Evolutionary conservation across 352 stramenopile genomes (phyloP).

Genomic region (Globisporangium cylindrosporum): DNA sequence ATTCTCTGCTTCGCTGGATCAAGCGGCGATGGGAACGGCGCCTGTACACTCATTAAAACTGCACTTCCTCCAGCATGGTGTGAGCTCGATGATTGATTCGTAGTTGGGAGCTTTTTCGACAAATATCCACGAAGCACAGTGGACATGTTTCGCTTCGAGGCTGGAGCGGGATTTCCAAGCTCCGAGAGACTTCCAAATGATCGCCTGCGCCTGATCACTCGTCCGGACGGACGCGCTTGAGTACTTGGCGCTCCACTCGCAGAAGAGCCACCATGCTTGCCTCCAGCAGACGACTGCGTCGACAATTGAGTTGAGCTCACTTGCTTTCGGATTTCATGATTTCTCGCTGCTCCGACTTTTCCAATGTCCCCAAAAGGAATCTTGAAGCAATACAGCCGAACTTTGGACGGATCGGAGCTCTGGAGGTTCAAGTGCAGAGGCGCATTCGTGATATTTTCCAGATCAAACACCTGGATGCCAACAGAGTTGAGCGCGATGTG

Average conservation of each 20-base stretch:
- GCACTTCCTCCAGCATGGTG: slow-evolving; percentile 6
- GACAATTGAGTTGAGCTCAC: slow-evolving; percentile 5
- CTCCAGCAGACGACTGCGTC: slow-evolving; percentile 1
- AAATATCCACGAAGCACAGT: slow-evolving; percentile 53
- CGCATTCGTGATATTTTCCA: slow-evolving; percentile 88
- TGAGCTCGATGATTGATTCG: slow-evolving; percentile 1
- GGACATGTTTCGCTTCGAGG: slow-evolving; percentile 39
- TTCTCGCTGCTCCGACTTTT: slow-evolving; percentile 20
- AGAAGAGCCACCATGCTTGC: slow-evolving; percentile 14
- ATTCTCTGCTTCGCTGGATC: slow-evolving; percentile 16
- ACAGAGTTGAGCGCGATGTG: slow-evolving; percentile 82
- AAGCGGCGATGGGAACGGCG: background rate
- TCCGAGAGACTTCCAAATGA: slow-evolving; percentile 76
- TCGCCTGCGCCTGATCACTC: slow-evolving; percentile 58
- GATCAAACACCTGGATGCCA: slow-evolving; percentile 84
- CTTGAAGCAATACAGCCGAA: slow-evolving; percentile 75
- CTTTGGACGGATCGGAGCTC: slow-evolving; percentile 66
- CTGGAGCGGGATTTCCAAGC: slow-evolving; percentile 32
- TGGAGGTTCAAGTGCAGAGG: slow-evolving; percentile 76
- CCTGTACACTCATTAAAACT: background rate
- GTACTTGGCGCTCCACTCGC: slow-evolving; percentile 2
- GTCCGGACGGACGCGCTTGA: slow-evolving; percentile 19
- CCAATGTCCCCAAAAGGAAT: slow-evolving; percentile 32
- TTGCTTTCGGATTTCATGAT: slow-evolving; percentile 15
- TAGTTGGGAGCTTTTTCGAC: slow-evolving; percentile 33